A percentile compares a stretch with the other conserved stretches of the same genome.
phyloP scores from a whole-genome alignment of 352 stramenopile species.

The Phytophthora pisi region DNA sequence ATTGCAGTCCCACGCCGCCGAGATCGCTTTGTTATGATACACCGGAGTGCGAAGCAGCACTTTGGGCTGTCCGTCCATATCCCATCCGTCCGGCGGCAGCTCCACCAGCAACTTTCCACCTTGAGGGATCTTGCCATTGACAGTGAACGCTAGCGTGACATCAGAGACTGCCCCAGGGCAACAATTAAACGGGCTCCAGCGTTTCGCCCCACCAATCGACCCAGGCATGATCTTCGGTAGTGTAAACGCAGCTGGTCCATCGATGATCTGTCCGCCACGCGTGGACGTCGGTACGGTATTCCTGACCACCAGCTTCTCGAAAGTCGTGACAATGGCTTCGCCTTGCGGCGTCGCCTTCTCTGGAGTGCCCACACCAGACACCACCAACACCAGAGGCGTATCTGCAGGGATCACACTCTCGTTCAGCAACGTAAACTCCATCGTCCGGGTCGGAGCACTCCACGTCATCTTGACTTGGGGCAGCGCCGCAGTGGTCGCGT shows the following conservation, averaged over 20 bases:
- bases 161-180: slow-evolving; percentile 52
- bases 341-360: slow-evolving; percentile 52
- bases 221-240: slow-evolving; percentile 63
- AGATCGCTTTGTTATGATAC: slow-evolving; percentile 38
- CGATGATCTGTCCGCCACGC: slow-evolving; percentile 67
- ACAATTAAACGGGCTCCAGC: slow-evolving; percentile 71
- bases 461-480: slow-evolving; percentile 46
- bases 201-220: slow-evolving; percentile 40
- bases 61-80: slow-evolving; percentile 54
- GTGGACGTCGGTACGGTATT: slow-evolving; percentile 57
- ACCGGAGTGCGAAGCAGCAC: slow-evolving; percentile 46
- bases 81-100: slow-evolving; percentile 57
- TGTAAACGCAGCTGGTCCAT: slow-evolving; percentile 52
- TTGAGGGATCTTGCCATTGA: slow-evolving; percentile 42
- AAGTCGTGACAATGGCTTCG: slow-evolving; percentile 60
- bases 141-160: slow-evolving; percentile 58
- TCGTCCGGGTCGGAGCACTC: slow-evolving; percentile 30
- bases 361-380: slow-evolving; percentile 64
- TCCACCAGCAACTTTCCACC: slow-evolving; percentile 59
- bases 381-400: slow-evolving; percentile 44
- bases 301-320: slow-evolving; percentile 64
- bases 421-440: slow-evolving; percentile 61
- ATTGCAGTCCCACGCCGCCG: slow-evolving; percentile 45
- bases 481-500: slow-evolving; percentile 19
- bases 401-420: slow-evolving; percentile 46